Evolutionary conservation across 495 filamentous ascomycete genomes (phyloP).

Genomic region (Neurospora sp.): DNA sequence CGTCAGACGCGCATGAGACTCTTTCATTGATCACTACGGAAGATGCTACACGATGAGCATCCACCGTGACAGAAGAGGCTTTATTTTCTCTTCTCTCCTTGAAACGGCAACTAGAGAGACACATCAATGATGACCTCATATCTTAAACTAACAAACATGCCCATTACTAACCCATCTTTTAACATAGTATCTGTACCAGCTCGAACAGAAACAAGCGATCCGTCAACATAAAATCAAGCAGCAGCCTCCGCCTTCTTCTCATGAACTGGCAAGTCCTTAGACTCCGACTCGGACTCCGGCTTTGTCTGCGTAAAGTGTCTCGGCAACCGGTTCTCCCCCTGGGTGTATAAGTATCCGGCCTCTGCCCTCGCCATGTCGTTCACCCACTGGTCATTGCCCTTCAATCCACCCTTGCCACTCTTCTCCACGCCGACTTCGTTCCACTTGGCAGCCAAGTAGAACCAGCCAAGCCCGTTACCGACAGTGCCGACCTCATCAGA

Average conservation of each 20-base stretch:
- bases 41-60: neutral
- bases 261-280: slow-evolving; percentile 5
- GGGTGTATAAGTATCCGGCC: slow-evolving; percentile 46
- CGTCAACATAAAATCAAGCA: neutral
- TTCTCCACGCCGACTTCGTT: slow-evolving; percentile 31
- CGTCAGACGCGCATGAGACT: neutral
- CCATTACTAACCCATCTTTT: neutral
- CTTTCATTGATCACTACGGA: neutral
- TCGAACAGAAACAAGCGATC: neutral
- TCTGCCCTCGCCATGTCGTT: slow-evolving; percentile 69
- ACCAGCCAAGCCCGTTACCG: slow-evolving; percentile 68
- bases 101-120: neutral
- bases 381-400: slow-evolving; percentile 52
- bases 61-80: neutral
- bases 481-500: slow-evolving; percentile 79
- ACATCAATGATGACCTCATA: neutral
- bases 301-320: slow-evolving; percentile 32
- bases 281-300: slow-evolving; percentile 7
- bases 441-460: slow-evolving; percentile 62
- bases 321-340: slow-evolving; percentile 52
- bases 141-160: neutral
- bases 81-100: neutral
- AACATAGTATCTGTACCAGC: neutral
- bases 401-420: slow-evolving; percentile 27
- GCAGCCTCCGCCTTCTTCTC: neutral